Base-by-base conservation (phyloP, 108 stramenopile species). In the Skeletonema tropicum region DNA sequence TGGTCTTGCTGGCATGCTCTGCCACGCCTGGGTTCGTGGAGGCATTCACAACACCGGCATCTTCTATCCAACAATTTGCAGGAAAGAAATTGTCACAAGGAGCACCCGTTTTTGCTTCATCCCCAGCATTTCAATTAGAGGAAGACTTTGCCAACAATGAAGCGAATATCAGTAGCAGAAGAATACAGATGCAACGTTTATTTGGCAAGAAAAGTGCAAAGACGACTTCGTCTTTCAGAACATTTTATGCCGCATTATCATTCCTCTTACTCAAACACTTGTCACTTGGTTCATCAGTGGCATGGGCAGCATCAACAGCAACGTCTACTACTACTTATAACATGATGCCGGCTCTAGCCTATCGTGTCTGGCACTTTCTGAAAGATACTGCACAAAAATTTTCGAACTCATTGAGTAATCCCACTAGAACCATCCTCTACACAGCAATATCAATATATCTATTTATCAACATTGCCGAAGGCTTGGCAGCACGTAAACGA, bases 401-500 rank as follows among this genome's bases (percentile, higher is more conserved):
- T n/a, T 7, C 23, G 10, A 55, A 8, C 9, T 55, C 52, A 55
- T 21, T 55, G 19, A 23, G 52, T 55, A 6, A 55, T 55, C 52
- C 52, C 6, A 55, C 52, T 23, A 55, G 23, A 55, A 23, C 9
- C 9, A 55, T 55, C 4, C 23, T 23, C 52, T 55, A 25, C 10
- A 25, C 23, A 55, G 23, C 17, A 23, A 10, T 55, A 55, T 55
- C 52, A 55, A 25, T 55, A 25, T 55, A 55, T 23, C 52, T 55
- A 25, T 23, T 55, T 25, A 55, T 6, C 19, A 71, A 42, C 57
- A 11, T 64, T 30, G 55, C 68, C 3, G 81, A 76, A 60, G 55
- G 52, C 6, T 33, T 76, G 31, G 39, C 31, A 31, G 81, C 81
- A 60, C 45, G 32, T 10, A 52, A 59, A 3, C 48, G 94, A 60